A percentile compares a stretch with the other conserved stretches of the same genome.
Evolutionary conservation across 352 stramenopile species (phyloP).

Genomic region (Phytophthora macrochlamydospora): DNA sequence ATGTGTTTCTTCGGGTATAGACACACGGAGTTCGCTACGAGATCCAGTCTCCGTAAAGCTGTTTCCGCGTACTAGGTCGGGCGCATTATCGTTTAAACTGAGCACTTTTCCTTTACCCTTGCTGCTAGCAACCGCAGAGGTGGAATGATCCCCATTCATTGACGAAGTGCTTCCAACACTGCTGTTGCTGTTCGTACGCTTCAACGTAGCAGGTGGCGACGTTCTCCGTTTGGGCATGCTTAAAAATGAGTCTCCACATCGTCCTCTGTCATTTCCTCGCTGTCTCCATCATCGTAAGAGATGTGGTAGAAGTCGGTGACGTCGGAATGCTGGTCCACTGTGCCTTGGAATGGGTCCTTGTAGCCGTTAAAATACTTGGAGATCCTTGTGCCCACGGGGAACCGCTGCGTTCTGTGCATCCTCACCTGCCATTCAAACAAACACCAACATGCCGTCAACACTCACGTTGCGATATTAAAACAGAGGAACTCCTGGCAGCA

Average conservation of each 20-base stretch:
- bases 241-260: conserved; percentile 58
- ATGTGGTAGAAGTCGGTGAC: conserved; percentile 76
- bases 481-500: too few relatives aligned
- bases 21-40: conserved; percentile 21
- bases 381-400: conserved; percentile 65
- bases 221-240: conserved; percentile 19
- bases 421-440: conserved; percentile 41
- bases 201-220: conserved; percentile 6
- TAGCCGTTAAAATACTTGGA: conserved; percentile 75
- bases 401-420: conserved; percentile 55
- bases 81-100: conserved; percentile 53
- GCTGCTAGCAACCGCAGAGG: conserved; percentile 2
- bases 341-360: conserved; percentile 59
- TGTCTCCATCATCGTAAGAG: conserved; percentile 79
- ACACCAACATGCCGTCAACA: conserved; percentile 9
- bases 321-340: conserved; percentile 54
- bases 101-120: conserved; percentile 38
- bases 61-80: conserved; percentile 22
- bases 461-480: too few relatives aligned
- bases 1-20: conserved; percentile 24
- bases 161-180: conserved; percentile 10
- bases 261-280: conserved; percentile 82
- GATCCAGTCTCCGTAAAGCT: conserved; percentile 11
- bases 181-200: conserved; percentile 24
- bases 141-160: conserved; percentile 4